Conservation (phyloP, 192 early-diverging fungal species). For the Obelidium mucronatum region DNA sequence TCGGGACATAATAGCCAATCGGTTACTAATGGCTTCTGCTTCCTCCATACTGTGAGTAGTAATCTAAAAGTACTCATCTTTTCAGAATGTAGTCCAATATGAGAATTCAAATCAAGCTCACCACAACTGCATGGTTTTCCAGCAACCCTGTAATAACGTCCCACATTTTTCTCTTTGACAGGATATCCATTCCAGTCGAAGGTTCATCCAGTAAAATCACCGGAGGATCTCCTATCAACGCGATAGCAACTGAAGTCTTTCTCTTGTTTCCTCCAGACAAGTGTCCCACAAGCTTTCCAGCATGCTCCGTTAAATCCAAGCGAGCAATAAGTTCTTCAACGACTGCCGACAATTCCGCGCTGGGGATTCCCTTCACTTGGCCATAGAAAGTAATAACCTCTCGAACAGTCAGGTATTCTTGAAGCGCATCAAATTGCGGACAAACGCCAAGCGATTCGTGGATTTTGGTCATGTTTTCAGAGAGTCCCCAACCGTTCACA, state of each 20-base stretch:
- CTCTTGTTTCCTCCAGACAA: conserved; percentile 69
- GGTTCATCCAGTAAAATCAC: conserved; percentile 62
- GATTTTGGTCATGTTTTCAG: background rate
- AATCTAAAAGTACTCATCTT: conserved; percentile 5
- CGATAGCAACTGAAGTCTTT: conserved; percentile 49
- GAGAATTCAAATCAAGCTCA: conserved; percentile 32
- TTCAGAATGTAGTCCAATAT: no score
- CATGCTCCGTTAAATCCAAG: background rate
- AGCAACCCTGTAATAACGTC: conserved; percentile 45
- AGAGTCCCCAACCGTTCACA: background rate
- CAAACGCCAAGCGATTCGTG: background rate
- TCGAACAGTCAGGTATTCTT: background rate
- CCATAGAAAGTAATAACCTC: background rate
- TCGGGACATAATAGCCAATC: conserved; percentile 54
- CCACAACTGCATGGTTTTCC: conserved; percentile 5
- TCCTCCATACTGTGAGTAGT: conserved; percentile 84
- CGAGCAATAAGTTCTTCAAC: background rate
- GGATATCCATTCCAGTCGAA: conserved; percentile 67
- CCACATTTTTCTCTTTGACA: conserved; percentile 59
- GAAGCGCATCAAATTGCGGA: background rate
- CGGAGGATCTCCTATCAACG: conserved; percentile 60
- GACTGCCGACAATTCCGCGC: background rate
- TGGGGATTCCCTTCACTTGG: background rate
- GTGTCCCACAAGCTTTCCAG: no score
- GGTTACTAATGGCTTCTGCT: conserved; percentile 67